Evolutionary conservation across 2,329 filamentous ascomycete genomes (phyloP).

Genomic region (Fusarium sp.): DNA sequence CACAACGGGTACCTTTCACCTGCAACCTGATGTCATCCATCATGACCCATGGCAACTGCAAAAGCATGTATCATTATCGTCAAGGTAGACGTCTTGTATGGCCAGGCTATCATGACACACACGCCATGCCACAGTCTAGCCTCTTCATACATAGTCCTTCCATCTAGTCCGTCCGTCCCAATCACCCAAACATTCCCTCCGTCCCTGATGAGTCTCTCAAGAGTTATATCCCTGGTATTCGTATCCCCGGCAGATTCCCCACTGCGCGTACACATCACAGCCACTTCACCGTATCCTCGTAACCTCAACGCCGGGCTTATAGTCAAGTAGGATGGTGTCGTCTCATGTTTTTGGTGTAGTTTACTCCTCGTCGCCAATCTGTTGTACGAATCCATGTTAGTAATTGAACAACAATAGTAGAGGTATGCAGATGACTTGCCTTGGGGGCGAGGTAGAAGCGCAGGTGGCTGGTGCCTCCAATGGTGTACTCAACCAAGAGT

Average conservation of each 20-base stretch:
- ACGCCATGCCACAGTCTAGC: neutral
- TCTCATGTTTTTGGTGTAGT: conserved; percentile 17
- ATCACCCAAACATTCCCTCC: conserved; percentile 4
- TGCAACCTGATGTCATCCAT: neutral
- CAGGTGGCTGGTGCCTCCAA: conserved; percentile 86
- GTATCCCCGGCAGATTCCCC: conserved; percentile 29
- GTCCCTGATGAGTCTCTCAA: conserved; percentile 14
- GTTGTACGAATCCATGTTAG: conserved; percentile 12
- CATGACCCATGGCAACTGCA: conserved; percentile 1
- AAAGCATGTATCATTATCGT: conserved; percentile 37
- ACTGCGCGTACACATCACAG: conserved; percentile 21
- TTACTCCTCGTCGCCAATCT: conserved; percentile 58
- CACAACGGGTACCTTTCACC: neutral
- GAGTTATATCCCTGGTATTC: conserved; percentile 30
- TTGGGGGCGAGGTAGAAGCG: conserved; percentile 99
- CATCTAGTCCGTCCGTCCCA: conserved; percentile 23
- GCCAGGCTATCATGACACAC: neutral
- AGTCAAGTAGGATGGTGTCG: conserved; percentile 30
- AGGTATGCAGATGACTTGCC: conserved; percentile 65
- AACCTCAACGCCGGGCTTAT: conserved; percentile 32
- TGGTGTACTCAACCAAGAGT: conserved; percentile 90
- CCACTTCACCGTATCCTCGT: conserved; percentile 26
- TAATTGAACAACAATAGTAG: neutral
- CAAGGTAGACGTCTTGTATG: conserved; percentile 14
- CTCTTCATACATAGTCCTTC: conserved; percentile 2